Base-by-base conservation (phyloP, 1,284 basidiomycete genomes). In the Heterobasidion occidentale region DNA sequence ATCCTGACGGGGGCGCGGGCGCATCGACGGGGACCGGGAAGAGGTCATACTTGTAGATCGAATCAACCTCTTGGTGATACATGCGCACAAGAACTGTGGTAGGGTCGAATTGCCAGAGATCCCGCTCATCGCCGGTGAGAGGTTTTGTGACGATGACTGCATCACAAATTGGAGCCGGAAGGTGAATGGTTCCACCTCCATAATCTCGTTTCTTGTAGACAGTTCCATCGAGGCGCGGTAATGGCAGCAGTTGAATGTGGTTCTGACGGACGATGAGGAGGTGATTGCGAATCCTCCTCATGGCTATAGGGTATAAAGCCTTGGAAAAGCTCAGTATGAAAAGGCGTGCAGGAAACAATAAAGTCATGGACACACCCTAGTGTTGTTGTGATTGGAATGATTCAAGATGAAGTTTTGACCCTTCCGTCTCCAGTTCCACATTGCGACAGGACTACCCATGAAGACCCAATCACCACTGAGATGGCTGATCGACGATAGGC, bases 31-130 rank as follows among this genome's bases (percentile, higher is more conserved):
- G 60, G 17, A 64, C 63, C 1, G 68, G 69, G 14, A 67, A 56
- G 44, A 70, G 55, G 57, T 72, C 70, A 50, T 67, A 67, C 53
- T 70, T 70, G 46, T 63, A 61, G 52, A 72, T 58, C 14, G 61
- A 61, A 46, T 70, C 64, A 50, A 63, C 64, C 44, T 64, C 66
- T 55, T 63, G 56, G 5, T 59, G 54, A 8, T 45, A 53, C 52
- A 61, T 63, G 48, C 69, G 67, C 48, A 64, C 57, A 51, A 71
- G 64, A 38, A 71, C 58, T 6, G 68, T 69, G 8, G 70, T 66
- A 6, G 70, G 66, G 35, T 68, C 65, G 15, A 62, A 57, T 33
- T 65, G 66, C 68, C 69, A 70, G 47, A 64, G 63, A 2, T 59
- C 57, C 9, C 54, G 58, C 34, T 65, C 62, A 44, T 63, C 57